Evolutionary conservation across 495 filamentous ascomycete species (phyloP), one percentile per base, ranked within the genome.

Genomic region (Neohortaea acidophila): DNA sequence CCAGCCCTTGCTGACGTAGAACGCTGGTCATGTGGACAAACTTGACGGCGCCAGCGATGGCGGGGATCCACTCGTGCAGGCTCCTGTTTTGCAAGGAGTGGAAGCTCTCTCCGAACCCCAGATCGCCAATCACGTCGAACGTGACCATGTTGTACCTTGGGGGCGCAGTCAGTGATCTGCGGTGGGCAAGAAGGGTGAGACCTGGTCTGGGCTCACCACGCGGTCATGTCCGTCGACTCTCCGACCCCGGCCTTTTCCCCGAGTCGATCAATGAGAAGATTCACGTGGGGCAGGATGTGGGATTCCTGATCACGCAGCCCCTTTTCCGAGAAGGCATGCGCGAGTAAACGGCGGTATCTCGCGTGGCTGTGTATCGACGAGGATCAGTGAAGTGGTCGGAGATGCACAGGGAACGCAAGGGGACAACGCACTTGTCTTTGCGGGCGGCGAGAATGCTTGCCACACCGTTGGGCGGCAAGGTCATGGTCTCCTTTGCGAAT

Each of bases 61-160:
- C 6, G 7, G 9, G 8, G 19, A 47, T 21, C 25, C 38, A 46
- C 10, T 35, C 14, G 17, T 49, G 35, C 3, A 29, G 35, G 1
- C 13, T 18, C 9, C 3, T 5, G 24, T 49, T 35, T 23, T 43
- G 17, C 4, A 53, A 33, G 28, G 38, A 53, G 14, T 36, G 33
- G 27, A 51, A 51, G 2, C 38, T 34, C 39, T 53, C 43, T 14
- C 50, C 50, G 28, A 49, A 52, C 13, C 29, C 6, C 12, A 52
- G 27, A 22, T 50, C 50, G 17, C 15, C 36, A 27, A 47, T 52
- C 10, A 52, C 29, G 32, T 52, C 52, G 38, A 55, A 53, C 2
- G 51, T 56, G 2, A 51, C 53, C 36, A 51, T 56, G 39, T 56
- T 59, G 42, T 51, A 54, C 47, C 50, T 47, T 27, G 7, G 8